Evolutionary conservation across 257 asterid species (phyloP), one percentile per base, ranked within the genome.

Genomic region (Solanum bulbocastanum): DNA sequence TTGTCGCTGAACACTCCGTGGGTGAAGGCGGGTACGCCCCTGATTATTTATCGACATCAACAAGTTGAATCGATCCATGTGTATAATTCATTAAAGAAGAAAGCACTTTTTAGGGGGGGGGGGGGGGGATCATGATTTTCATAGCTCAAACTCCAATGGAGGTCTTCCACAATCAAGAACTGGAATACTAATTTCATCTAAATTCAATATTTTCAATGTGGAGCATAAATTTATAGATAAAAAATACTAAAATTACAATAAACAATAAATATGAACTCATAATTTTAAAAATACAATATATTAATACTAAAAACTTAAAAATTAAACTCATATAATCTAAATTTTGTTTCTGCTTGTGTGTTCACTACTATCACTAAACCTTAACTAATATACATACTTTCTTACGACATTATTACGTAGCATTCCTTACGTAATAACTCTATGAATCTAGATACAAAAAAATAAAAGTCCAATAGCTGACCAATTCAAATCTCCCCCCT

Each of bases 401-500:
- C 82, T 75, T n/a, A 39, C 83, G 58, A 23, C 60, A 76, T 40
- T 76, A 40, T 20, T 42, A 40, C 60, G 60, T 23, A 6, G 58
- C 23, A 14, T n/a, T 40, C 14, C 58, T 40, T 13, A 8, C 7
- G 60, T 76, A 40, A 40, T 76, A n/a, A 76, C 83, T 13, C 33
- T 76, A 30, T 44, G 14, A 40, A 25, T 84, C 35, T 82, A 52
- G 58, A 83, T 58, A 44, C 60, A 87, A 37, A n/a, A 44, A 58
- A 0, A 7, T 5, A 6, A 73, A 84, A 40, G 68, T 74, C 15
- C 30, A 72, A 52, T n/a, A 3, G 52, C 42, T 58, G 90, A 88
- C 90, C 88, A 58, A 84, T 88, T 92, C 94, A 92, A 92, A 89
- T 20, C 58, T 85, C 33, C 60, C 46, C 46, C 14, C 46, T 10